A percentile compares a stretch with the other conserved stretches of the same genome.
Evolutionary conservation across 2,329 filamentous ascomycete species (phyloP).

Genomic region (Coniochaeta hoffmannii): DNA sequence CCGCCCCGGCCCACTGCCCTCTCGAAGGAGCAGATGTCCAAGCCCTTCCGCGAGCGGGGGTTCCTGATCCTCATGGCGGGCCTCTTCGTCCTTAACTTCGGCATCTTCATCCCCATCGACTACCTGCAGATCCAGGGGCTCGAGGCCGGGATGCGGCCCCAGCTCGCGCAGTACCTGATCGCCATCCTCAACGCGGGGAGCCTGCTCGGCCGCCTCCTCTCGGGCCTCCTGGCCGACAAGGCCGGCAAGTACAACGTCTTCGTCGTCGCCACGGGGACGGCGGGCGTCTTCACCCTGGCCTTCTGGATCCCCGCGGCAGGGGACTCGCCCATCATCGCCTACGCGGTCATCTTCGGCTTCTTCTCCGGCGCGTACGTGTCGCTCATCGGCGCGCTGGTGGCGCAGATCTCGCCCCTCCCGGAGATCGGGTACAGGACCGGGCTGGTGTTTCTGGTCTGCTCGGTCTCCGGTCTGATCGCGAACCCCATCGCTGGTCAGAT

Average conservation of each 20-base stretch:
- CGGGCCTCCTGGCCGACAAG: conserved; percentile 11
- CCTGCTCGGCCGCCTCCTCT: conserved; percentile 10
- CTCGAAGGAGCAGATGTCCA: neutral
- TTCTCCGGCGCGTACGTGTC: conserved; percentile 19
- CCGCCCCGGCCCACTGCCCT: conserved; percentile 29
- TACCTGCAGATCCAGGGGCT: conserved; percentile 17
- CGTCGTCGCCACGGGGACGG: conserved; percentile 32
- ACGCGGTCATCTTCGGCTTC: conserved; percentile 19
- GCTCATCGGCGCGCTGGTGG: conserved; percentile 15
- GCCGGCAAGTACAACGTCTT: conserved; percentile 16
- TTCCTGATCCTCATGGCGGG: neutral
- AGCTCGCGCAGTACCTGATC: conserved; percentile 16
- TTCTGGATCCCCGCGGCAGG: conserved; percentile 22
- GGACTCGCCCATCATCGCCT: conserved; percentile 12
- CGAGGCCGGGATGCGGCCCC: conserved; percentile 9
- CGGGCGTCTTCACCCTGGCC: conserved; percentile 18
- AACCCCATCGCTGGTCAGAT: conserved; percentile 47
- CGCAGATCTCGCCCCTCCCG: conserved; percentile 42
- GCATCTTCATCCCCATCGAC: conserved; percentile 10
- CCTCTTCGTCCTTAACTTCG: neutral
- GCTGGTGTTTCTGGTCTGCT: conserved; percentile 41
- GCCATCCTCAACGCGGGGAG: conserved; percentile 18
- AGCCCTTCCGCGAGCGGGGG: neutral
- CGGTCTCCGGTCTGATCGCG: conserved; percentile 48
- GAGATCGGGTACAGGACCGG: conserved; percentile 43